Base-by-base conservation (phyloP, 2,329 filamentous ascomycete species). In the Pseudogymnoascus sp. region DNA sequence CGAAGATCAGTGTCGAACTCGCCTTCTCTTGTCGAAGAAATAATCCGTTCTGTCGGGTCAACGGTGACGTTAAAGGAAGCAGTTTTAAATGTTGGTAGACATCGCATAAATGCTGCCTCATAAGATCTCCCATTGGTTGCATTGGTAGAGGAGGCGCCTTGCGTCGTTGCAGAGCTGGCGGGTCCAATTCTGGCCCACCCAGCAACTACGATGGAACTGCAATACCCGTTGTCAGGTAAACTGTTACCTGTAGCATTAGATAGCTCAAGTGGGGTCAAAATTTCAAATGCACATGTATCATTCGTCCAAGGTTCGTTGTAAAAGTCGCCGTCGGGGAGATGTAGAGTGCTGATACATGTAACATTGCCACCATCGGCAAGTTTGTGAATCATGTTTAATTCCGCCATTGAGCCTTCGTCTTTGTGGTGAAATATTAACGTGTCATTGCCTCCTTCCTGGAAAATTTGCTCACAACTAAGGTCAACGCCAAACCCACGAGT, bases 51-150 rank as follows among this genome's bases (percentile, higher is more conserved):
- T 2, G 43, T 60, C 1, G 35, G 14, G 58, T 75, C 70, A 1
- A 77, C 72, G 0, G 62, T 62, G 9, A 78, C 66, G 0, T 72
- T 69, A 9, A 74, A 77, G 1, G 59, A 12, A 1, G 71, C 74
- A 1, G 67, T 69, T 0, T 64, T 18, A 1, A 78, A n/a, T 4
- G 38, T 64, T 1, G 74, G 73, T 4, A 62, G 67, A 50, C 78
- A 80, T 3, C 69, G 64, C 1, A 78, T 64, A 22, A 57, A 60
- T 6, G 47, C n/a, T 7, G 47, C 3, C n/a, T 53, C n/a, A 4
- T 20, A 20, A 18, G 28, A 33, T 14, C 47, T 53, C n/a, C 47
- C 47, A 8, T 53, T 18, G 1, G 25, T 33, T 12, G 1, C 22
- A 36, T 60, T 39, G 9, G 50, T 59, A 20, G 43, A 47, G 22